Percentiles rank a stretch among this genome's conserved stretches.
These are phyloP conservation scores for Schizochytrium sp. DNA, from an alignment of 108 stramenopile genomes.

Conservation along the genomic window DNA sequence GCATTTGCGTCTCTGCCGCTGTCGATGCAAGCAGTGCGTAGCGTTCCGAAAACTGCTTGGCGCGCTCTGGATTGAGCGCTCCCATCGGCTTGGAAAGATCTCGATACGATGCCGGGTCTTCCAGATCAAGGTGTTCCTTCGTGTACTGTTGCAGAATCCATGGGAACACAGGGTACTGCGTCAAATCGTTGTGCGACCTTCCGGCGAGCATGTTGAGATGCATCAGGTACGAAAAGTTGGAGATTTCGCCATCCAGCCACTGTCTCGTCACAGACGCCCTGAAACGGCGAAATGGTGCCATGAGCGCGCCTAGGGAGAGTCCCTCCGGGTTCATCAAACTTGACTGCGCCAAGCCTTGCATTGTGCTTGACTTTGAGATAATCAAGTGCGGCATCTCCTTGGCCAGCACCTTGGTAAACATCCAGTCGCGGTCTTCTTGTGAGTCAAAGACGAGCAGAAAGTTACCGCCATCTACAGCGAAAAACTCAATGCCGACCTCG, in stretches of 20 bases:
- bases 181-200: constrained; percentile 84
- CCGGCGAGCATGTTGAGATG: constrained; percentile 88
- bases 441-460: constrained; percentile 5
- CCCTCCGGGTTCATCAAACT: not conserved
- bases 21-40: constrained; percentile 22
- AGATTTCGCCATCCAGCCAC: constrained; percentile 47
- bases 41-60: not conserved
- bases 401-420: constrained; percentile 15
- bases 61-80: constrained; percentile 41
- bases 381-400: constrained; percentile 3
- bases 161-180: constrained; percentile 97
- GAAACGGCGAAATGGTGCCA: not conserved
- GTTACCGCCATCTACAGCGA: not conserved
- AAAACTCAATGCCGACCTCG: constrained; percentile 6
- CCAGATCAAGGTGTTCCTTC: constrained; percentile 72
- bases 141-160: constrained; percentile 92
- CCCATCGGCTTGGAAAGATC: constrained; percentile 92
- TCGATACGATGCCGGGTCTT: constrained; percentile 67
- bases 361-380: not conserved
- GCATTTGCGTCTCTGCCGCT: constrained; percentile 20
- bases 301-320: not conserved
- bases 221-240: constrained; percentile 92
- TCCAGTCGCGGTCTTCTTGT: not conserved
- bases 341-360: not conserved
- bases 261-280: not conserved